Base-by-base conservation (phyloP, 2,329 filamentous ascomycete genomes). In the Claviceps pazoutovae region DNA sequence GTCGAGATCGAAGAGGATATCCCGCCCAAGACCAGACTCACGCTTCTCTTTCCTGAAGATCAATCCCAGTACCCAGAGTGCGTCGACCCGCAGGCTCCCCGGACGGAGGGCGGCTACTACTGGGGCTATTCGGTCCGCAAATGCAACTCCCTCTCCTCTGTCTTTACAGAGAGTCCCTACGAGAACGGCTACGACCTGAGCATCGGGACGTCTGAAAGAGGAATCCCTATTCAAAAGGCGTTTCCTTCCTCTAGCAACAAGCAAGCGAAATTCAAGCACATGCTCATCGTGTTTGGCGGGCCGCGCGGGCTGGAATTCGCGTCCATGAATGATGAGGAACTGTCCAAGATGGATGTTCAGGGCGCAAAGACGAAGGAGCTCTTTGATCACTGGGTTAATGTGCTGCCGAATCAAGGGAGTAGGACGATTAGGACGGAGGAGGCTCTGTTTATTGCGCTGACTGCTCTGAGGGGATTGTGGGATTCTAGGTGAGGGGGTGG, bases 301-400 rank as follows among this genome's bases (percentile, higher is more conserved):
- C 84, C 89, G 0, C 79, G 84, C 36, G 88, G 88, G 1, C 71
- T 95, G 14, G 88, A 94, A 63, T 83, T 79, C 50, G 87, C 87
- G 0, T 79, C 87, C 3, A 74, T 76, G 68, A 80, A 80, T 55
- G 77, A 80, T 56, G 66, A 69, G 21, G 67, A 75, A 49, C 66
- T 84, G 37, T 70, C 70, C 48, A 72, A 71, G 45, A 81, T 82
- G 64, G 83, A 80, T 0, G 78, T 91, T 14, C 71, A 74, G 5
- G 80, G 82, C 37, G 72, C 73, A 23, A 81, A 79, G 55, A 83
- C 82, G 7, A 78, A 74, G 57, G 80, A 87, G 57, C 64, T 91
- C 49, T 95, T 95, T 63, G 88, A 95, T 66, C 75, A 83, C 58
- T 94, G 87, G 87, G 74, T 94, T 17, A 87, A 95, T 64, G 74